Base-by-base conservation (phyloP, 139 green algal genomes). In the Chlorella sp. region DNA sequence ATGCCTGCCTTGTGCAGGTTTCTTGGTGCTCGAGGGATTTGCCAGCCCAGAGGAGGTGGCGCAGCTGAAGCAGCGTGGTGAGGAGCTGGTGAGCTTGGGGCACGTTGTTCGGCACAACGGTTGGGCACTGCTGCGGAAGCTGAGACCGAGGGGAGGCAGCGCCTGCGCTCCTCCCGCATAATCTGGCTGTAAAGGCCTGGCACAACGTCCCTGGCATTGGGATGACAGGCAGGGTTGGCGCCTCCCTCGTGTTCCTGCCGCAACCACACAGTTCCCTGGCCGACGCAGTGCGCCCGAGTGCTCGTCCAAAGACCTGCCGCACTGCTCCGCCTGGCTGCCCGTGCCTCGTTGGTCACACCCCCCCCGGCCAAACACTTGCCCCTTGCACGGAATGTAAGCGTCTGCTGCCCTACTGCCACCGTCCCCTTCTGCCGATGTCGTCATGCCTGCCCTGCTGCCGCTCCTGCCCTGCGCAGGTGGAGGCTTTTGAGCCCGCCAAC, bases 11-110 rank as follows among this genome's bases (percentile, higher is more conserved):
- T 34, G 9, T 21, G 30, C 91, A 95, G 95, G 95, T 1, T 97
- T 92, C 61, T 83, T 97, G 7, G 92, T 95, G 9, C 5, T 97
- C 4, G 87, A 90, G n/a, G 89, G 92, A 36, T 97, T 97, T 89
- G 92, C 93, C 7, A 77, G 68, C 3, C 26, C 79, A 0, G 86
- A 93, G 11, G 93, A 96, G 81, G 76, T 95, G 28, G 71, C 76
- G 32, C 82, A 83, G 1, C 77, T 97, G 71, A 81, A 90, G 48
- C 2, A 40, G 37, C 90, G 91, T 5, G 94, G 89, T 5, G n/a
- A 91, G 9, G 82, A 92, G 84, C 83, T 97, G 77, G 86, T 97
- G 83, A 61, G 83, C 24, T 28, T 73, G 66, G 2, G 66, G 22
- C 24, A 30, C 66, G 11, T 14, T 3, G 24, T 30, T 73, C 9